These are phyloP conservation scores for Brassica cretica DNA, from an alignment of 345 rosid species.

Conservation along the genomic window DNA sequence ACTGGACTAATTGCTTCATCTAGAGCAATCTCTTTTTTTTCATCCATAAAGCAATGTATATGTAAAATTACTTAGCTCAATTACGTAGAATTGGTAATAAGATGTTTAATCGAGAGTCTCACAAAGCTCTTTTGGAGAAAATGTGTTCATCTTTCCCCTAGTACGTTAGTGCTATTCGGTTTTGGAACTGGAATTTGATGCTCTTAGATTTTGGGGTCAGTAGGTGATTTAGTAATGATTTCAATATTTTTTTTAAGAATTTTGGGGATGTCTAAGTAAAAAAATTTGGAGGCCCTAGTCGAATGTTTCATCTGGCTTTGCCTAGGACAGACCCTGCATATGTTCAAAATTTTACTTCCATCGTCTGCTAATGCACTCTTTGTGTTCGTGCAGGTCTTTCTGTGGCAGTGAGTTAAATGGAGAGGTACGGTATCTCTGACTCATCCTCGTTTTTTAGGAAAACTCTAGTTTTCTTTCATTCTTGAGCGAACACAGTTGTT, in stretches of 20 bases:
- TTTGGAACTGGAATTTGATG: neutral
- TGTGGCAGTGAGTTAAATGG: slow-evolving; percentile 63
- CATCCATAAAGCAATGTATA: no score
- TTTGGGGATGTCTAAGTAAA: no score
- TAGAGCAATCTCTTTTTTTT: neutral
- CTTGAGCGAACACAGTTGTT: slow-evolving; percentile 7
- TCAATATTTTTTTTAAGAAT: no score
- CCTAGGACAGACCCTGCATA: neutral
- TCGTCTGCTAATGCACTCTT: slow-evolving; percentile 28
- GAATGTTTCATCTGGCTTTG: no score
- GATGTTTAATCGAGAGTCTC: no score
- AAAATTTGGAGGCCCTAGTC: no score
- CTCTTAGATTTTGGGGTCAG: no score
- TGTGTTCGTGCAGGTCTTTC: slow-evolving; percentile 60
- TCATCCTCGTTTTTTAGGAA: neutral
- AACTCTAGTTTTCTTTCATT: slow-evolving; percentile 8
- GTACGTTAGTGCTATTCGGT: neutral
- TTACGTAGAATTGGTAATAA: no score
- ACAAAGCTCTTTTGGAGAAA: neutral
- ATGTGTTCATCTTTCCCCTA: neutral
- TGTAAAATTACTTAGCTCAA: no score
- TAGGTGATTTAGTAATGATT: no score
- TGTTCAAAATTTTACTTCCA: neutral
- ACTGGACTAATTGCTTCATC: no score
- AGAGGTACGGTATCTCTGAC: slow-evolving; percentile 53